A percentile compares a stretch with the other conserved stretches of the same genome.
Conservation (phyloP, 2,329 filamentous ascomycete species). For the Fusarium tuaranense region DNA sequence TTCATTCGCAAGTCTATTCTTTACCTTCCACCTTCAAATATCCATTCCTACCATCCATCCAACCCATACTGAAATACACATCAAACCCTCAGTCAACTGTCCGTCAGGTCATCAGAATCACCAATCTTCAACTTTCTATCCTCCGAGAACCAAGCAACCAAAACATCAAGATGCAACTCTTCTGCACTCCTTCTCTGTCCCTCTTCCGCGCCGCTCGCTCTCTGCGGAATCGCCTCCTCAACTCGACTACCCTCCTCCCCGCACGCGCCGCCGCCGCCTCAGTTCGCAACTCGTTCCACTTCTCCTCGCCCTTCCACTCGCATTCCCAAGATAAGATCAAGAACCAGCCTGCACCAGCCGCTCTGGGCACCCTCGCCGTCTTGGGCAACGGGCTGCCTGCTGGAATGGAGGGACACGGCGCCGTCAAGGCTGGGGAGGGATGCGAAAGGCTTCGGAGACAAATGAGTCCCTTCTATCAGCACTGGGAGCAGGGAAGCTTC, state of each 20-base stretch:
- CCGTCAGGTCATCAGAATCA: conserved; percentile 1
- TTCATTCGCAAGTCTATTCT: conserved; percentile 5
- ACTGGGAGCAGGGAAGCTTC: conserved; percentile 35
- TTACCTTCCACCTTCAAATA: not conserved
- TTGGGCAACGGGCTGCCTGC: conserved; percentile 30
- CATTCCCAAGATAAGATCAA: conserved; percentile 37
- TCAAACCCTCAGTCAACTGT: not conserved
- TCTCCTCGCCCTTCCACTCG: conserved; percentile 29
- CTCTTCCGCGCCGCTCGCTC: conserved; percentile 33
- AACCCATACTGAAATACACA: not conserved
- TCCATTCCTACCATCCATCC: not conserved
- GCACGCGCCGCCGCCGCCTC: conserved; percentile 38
- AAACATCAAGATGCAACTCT: conserved; percentile 34
- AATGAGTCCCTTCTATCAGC: conserved; percentile 40
- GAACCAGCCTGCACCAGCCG: conserved; percentile 35
- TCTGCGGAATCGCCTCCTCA: conserved; percentile 38
- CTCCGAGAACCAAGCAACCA: not conserved
- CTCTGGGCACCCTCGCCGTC: conserved; percentile 41
- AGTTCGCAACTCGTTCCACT: conserved; percentile 40
- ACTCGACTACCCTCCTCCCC: conserved; percentile 33
- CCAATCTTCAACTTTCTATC: not conserved
- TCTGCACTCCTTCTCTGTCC: conserved; percentile 38
- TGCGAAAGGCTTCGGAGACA: conserved; percentile 33
- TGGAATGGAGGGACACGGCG: conserved; percentile 22
- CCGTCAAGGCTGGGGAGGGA: conserved; percentile 31